Conservation (phyloP, 345 rosid genomes). For the Acer yangbiense region DNA sequence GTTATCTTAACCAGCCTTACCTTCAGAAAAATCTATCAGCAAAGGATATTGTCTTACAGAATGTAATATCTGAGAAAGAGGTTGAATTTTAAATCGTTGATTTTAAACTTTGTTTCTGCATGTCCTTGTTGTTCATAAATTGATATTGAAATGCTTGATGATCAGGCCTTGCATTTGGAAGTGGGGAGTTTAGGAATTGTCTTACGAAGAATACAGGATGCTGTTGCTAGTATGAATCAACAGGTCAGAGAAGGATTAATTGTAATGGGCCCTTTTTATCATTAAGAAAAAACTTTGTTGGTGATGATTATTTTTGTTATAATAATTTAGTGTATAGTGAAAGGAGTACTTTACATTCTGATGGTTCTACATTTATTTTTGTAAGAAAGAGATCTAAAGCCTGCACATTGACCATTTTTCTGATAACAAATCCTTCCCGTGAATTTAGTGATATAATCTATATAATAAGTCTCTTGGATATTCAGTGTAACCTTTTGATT, state of each 20-base stretch:
- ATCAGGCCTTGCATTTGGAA: slow-evolving; percentile 66
- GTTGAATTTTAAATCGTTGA: slow-evolving; percentile 35
- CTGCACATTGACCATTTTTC: too few relatives aligned
- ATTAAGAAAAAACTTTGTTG: not conserved
- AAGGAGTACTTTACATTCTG: not conserved
- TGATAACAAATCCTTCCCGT: not conserved
- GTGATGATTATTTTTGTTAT: not conserved
- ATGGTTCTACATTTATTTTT: not conserved
- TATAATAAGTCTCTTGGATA: not conserved
- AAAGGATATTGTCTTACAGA: slow-evolving; percentile 63
- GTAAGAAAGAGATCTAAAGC: too few relatives aligned
- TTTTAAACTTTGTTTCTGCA: slow-evolving; percentile 16
- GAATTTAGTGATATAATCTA: not conserved
- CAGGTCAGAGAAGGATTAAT: slow-evolving; percentile 50
- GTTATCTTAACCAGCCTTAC: slow-evolving; percentile 64
- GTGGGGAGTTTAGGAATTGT: slow-evolving; percentile 49
- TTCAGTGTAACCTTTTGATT: not conserved
- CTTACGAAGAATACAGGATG: slow-evolving; percentile 61
- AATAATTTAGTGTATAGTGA: not conserved
- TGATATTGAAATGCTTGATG: slow-evolving; percentile 8
- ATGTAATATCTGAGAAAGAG: slow-evolving; percentile 69
- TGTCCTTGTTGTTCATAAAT: slow-evolving; percentile 24
- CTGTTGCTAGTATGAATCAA: slow-evolving; percentile 55
- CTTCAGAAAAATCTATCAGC: slow-evolving; percentile 62
- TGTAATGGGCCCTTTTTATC: not conserved